Percentiles rank a stretch among this genome's conserved stretches.
Evolutionary conservation across 2,329 filamentous ascomycete genomes (phyloP).

Genomic region (Xylaria arbuscula): DNA sequence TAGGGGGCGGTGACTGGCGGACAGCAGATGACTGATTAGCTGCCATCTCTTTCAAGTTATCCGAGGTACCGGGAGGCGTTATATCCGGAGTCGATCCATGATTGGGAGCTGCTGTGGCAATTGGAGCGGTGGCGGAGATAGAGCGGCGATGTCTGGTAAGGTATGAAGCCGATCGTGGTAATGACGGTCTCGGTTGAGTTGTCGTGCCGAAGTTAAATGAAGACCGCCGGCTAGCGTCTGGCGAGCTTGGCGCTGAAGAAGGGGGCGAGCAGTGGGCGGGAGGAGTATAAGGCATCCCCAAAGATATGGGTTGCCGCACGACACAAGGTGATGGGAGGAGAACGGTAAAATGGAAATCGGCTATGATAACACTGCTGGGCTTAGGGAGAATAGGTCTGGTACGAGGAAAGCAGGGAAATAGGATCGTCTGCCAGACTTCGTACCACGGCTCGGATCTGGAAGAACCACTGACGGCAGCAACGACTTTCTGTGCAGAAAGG

Average conservation of each 20-base stretch:
- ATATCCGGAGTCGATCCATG: constrained; percentile 54
- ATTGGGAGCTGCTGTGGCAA: constrained; percentile 35
- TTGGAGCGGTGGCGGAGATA: constrained; percentile 57
- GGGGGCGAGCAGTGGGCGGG: constrained; percentile 75
- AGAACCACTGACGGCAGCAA: constrained; percentile 35
- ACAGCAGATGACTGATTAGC: constrained; percentile 64
- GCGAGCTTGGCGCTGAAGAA: constrained; percentile 67
- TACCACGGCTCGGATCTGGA: constrained; percentile 43
- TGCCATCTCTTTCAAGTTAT: constrained; percentile 60
- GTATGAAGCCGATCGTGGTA: constrained; percentile 74
- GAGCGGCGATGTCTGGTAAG: constrained; percentile 72
- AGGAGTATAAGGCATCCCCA: constrained; percentile 88
- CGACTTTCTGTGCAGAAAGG: constrained; percentile 39
- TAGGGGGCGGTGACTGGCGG: constrained; percentile 84
- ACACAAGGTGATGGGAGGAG: constrained; percentile 42
- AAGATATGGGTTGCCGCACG: constrained; percentile 47
- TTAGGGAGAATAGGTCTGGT: constrained; percentile 43
- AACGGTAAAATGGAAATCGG: constrained; percentile 41
- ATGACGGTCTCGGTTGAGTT: constrained; percentile 59
- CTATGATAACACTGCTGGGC: constrained; percentile 43
- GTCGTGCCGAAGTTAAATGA: constrained; percentile 60
- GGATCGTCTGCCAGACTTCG: constrained; percentile 43
- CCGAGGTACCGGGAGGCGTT: constrained; percentile 62
- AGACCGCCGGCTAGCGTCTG: constrained; percentile 67
- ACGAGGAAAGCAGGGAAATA: constrained; percentile 48